Evolutionary conservation across 192 early-diverging fungal genomes (phyloP), one percentile per base, ranked within the genome.

Genomic region (Coemansia sp.): DNA sequence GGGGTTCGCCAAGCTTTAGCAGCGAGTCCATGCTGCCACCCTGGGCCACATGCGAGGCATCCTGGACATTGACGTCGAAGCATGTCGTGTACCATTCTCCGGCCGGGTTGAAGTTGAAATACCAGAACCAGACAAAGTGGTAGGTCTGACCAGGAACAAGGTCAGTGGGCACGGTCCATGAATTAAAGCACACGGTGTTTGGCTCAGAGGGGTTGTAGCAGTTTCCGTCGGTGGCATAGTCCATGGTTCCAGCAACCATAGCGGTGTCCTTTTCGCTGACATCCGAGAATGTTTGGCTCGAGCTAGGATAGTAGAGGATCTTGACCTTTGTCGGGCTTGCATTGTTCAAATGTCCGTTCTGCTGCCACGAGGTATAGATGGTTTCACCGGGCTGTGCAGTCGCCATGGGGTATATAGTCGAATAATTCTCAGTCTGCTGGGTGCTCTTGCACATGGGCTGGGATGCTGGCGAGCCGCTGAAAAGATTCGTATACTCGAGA

Each of bases 31-130:
- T 63, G 8, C 37, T 45, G 7, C 56, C 66, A 20, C 64, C 58
- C 4, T 34, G 8, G 14, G 67, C 70, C 14, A 75, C 72, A 54
- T 75, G 70, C 33, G 75, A 78, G 5, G 65, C 39, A 20, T n/a
- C 17, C 39, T 66, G 51, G 35, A 79, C 61, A 32, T 74, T 54
- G 28, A 89, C 54, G 38, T 88, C 87, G 65, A 90, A 90, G 74
- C 88, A 90, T 20, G 88, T 86, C 15, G 86, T 77, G 68, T 90
- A 90, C 77, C 87, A 84, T 43, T 90, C 73, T 12, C 87, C 88
- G 14, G 83, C 79, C 5, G 84, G 83, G 70, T 90, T 90, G 38
- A 71, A 56, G 71, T 88, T 81, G 68, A 88, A 90, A 61, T 84
- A 73, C 88, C 88, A 90, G 81, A 86, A 86, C 86, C 85, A 88